A percentile compares a stretch with the other conserved stretches of the same genome.
Conservation (phyloP, 352 stramenopile species). For the Blastocystis sp. region DNA sequence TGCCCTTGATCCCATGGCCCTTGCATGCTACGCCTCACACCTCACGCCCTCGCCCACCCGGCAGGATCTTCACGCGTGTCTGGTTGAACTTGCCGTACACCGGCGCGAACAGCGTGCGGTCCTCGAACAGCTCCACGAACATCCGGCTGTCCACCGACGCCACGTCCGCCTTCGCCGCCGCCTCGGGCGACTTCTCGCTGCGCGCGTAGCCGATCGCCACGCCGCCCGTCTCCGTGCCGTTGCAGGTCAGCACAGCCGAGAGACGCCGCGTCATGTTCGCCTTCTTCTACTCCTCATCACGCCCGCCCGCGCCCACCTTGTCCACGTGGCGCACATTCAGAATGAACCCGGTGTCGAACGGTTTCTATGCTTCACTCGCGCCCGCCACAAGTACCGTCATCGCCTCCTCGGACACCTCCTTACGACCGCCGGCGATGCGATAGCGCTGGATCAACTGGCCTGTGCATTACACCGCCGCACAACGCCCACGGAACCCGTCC, state of each 20-base stretch:
- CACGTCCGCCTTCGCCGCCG: constrained; percentile 37
- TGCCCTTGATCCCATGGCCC: constrained; percentile 64
- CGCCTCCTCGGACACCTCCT: neutral
- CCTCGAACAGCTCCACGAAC: constrained; percentile 57
- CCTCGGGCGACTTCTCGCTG: constrained; percentile 45
- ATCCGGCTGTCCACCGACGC: constrained; percentile 6
- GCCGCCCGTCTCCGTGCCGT: constrained; percentile 20
- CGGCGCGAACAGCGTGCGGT: constrained; percentile 53
- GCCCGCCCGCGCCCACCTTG: neutral
- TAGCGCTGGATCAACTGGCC: constrained; percentile 42
- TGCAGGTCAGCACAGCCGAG: constrained; percentile 5
- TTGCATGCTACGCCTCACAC: constrained; percentile 26
- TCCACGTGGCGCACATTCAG: constrained; percentile 34
- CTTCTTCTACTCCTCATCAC: constrained; percentile 23
- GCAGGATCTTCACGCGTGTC: constrained; percentile 57
- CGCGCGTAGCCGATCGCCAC: constrained; percentile 31
- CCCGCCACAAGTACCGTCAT: neutral
- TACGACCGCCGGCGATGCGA: neutral
- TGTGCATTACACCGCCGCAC: neutral
- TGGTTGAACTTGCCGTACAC: constrained; percentile 59
- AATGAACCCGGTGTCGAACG: constrained; percentile 25
- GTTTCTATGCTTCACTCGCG: neutral
- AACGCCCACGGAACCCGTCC: neutral
- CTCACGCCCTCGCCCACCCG: neutral
- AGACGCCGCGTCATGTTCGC: constrained; percentile 53